Evolutionary conservation across 2,329 filamentous ascomycete species (phyloP), one percentile per base, ranked within the genome.

Genomic region (Scolecobasidium constrictum): DNA sequence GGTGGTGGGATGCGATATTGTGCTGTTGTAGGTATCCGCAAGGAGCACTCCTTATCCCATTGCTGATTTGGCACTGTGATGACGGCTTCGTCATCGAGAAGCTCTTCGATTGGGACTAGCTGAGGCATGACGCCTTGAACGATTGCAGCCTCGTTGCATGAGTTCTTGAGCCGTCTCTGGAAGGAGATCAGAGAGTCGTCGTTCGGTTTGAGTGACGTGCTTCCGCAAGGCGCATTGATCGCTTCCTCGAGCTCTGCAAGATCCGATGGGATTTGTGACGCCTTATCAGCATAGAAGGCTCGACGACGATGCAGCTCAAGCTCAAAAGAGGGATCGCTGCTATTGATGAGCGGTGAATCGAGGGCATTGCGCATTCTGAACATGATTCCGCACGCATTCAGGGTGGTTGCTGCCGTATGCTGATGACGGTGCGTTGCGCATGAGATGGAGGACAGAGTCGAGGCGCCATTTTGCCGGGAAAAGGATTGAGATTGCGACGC

Each of bases 311-410:
- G 15, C 9, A 39, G 37, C 18, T 39, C 37, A 18, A 39, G 37
- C 16, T 39, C 37, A 22, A 39, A 39, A 39, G 37, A 39, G 9
- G 37, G 37, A 39, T 39, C 37, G 21, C 11, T 26, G 37, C 37
- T 39, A 22, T 39, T 39, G 11, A 39, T 39, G 11, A 39, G 19
- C 9, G 37, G 21, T 9, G 22, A 16, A 19, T 36, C 34, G 17
- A 18, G 17, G 34, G 17, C 7, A 36, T 36, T 36, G 34, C 18
- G 18, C 17, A 16, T 9, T 36, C 13, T 7, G 18, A 36, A 36
- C 34, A 36, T 36, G n/a, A n/a, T n/a, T 7, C 7, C 34, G 34
- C 34, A n/a, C 9, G 26, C n/a, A 31, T n/a, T 31, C 9, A 31
- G 26, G 9, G n/a, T 31, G n/a, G n/a, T 9, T 7, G 26, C 26